Conservation (phyloP, 805 yeast species). For the Candida nonsorbophila region DNA sequence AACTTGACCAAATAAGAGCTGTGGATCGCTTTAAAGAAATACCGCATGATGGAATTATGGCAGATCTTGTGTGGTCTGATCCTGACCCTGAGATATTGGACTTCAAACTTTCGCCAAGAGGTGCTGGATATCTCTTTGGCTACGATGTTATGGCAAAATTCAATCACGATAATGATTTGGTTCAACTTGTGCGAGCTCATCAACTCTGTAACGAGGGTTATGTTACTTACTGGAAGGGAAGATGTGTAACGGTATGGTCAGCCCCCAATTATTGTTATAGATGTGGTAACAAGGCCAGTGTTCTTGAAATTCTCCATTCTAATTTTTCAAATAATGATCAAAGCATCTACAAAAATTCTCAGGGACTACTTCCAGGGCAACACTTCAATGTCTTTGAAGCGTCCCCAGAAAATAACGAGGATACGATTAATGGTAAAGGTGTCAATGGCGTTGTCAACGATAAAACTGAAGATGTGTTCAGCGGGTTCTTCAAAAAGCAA, state of each 20-base stretch:
- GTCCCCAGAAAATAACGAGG: conserved; percentile 85
- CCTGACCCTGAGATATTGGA: conserved; percentile 82
- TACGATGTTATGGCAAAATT: conserved; percentile 85
- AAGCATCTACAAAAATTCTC: conserved; percentile 1
- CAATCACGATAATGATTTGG: conserved; percentile 68
- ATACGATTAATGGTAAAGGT: conserved; percentile 36
- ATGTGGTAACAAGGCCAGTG: conserved; percentile 97
- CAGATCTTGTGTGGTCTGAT: conserved; percentile 97
- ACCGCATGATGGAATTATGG: conserved; percentile 99
- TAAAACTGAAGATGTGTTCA: conserved; percentile 9
- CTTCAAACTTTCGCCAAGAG: conserved; percentile 87
- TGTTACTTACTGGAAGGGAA: conserved; percentile 84
- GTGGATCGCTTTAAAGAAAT: conserved; percentile 91
- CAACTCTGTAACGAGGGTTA: conserved; percentile 96
- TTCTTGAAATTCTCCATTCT: conserved; percentile 67
- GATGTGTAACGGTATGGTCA: conserved; percentile 95
- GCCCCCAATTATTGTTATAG: conserved; percentile 98
- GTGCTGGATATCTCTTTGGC: conserved; percentile 98
- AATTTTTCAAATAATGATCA: conserved; percentile 31
- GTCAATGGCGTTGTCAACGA: conserved; percentile 34
- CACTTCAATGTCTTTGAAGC: conserved; percentile 94
- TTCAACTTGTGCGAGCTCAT: conserved; percentile 86
- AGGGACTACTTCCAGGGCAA: conserved; percentile 42
- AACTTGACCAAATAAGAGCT: conserved; percentile 84
- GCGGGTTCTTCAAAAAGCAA: conserved; percentile 11